Evolutionary conservation across 2,329 filamentous ascomycete genomes (phyloP).

Genomic region (Huntiella moniliformis): DNA sequence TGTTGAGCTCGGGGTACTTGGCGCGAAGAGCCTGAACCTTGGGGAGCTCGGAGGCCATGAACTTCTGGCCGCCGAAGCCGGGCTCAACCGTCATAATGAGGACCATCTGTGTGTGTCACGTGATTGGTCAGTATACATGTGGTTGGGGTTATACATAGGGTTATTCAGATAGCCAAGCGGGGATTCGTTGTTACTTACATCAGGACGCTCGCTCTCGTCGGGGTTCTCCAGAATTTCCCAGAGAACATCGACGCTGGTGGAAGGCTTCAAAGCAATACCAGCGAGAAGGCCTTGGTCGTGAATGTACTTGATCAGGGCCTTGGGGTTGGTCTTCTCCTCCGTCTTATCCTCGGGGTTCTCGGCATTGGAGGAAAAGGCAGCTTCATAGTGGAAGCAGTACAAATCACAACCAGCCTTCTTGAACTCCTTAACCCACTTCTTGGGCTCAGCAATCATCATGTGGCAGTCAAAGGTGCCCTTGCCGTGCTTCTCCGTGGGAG

Average conservation of each 20-base stretch:
- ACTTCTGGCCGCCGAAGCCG: constrained; percentile 94
- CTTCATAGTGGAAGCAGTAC: constrained; percentile 99
- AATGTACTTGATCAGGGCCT: constrained; percentile 75
- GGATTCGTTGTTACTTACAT: constrained; percentile 41
- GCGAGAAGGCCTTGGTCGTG: constrained; percentile 76
- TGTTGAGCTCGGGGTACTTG: constrained; percentile 80
- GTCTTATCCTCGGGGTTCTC: constrained; percentile 54
- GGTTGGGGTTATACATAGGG: not conserved
- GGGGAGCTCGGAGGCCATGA: constrained; percentile 89
- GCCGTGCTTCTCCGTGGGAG: constrained; percentile 48
- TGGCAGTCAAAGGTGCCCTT: constrained; percentile 97
- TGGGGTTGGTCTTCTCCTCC: constrained; percentile 58
- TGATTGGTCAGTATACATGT: constrained; percentile 10
- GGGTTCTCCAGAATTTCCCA: constrained; percentile 70
- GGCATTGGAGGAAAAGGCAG: constrained; percentile 72
- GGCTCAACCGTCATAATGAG: constrained; percentile 97
- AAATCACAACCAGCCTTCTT: constrained; percentile 84
- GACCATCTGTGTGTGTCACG: constrained; percentile 52
- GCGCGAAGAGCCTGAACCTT: constrained; percentile 74
- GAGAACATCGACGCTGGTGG: constrained; percentile 74
- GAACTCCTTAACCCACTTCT: constrained; percentile 96
- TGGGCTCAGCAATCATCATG: constrained; percentile 99
- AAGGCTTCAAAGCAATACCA: constrained; percentile 88
- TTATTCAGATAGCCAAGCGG: not conserved
- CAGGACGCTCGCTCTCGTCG: constrained; percentile 59